Conservation (phyloP, 2,329 filamentous ascomycete genomes). For the Xylaria sp. region DNA sequence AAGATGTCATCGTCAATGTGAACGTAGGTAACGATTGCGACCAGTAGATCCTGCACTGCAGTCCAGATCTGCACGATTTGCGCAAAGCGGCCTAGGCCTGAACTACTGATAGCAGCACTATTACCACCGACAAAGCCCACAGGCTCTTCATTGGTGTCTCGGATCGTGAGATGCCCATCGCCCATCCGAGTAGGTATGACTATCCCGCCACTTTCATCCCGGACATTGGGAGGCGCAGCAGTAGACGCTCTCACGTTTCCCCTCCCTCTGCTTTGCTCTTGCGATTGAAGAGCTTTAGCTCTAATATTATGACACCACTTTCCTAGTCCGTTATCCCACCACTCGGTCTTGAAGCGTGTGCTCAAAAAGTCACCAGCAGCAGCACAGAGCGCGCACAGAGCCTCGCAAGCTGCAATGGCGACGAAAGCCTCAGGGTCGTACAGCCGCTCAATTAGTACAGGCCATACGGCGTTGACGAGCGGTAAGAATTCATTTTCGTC, state of each 20-base stretch:
- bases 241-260: conserved; percentile 24
- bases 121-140: conserved; percentile 27
- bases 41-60: conserved; percentile 68
- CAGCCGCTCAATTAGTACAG: conserved; percentile 76
- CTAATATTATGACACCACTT: conserved; percentile 61
- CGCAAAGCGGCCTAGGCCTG: conserved; percentile 67
- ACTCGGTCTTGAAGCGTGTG: conserved; percentile 79
- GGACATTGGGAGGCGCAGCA: conserved; percentile 1
- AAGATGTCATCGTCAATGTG: conserved; percentile 75
- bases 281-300: conserved; percentile 51
- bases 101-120: conserved; percentile 29
- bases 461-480: conserved; percentile 91
- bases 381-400: conserved; percentile 75
- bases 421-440: conserved; percentile 76
- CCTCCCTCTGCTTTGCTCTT: conserved; percentile 20
- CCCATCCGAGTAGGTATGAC: conserved; percentile 47
- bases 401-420: conserved; percentile 74
- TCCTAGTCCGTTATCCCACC: conserved; percentile 64
- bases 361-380: conserved; percentile 84
- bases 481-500: conserved; percentile 89
- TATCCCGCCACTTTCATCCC: conserved; percentile 37
- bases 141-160: conserved; percentile 32
- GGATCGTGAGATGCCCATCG: conserved; percentile 41
- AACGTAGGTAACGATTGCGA: conserved; percentile 71
- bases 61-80: conserved; percentile 74